Evolutionary conservation across 2,329 filamentous ascomycete genomes (phyloP).

Genomic region (Exutisphaerella laricina): DNA sequence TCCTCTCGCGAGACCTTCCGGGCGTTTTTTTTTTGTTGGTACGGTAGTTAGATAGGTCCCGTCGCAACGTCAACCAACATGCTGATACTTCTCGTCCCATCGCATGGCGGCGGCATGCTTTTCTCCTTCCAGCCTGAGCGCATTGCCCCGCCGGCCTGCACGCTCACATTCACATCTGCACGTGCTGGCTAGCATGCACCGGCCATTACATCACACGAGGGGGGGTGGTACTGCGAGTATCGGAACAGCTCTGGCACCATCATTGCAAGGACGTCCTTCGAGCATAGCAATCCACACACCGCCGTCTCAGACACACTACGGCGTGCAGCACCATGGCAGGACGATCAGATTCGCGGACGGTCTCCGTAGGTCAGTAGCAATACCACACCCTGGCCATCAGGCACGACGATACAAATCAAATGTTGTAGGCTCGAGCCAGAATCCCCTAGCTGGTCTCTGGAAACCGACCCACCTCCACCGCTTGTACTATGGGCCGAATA

Average conservation of each 20-base stretch:
- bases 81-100: too few species aligned
- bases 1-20: too few species aligned
- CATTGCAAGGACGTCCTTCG: not conserved
- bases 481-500: slow-evolving; percentile 47
- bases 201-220: too few species aligned
- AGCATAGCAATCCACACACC: not conserved
- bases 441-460: slow-evolving; percentile 47
- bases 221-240: too few species aligned
- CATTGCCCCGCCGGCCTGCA: too few species aligned
- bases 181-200: too few species aligned
- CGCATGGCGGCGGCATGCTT: too few species aligned
- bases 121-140: too few species aligned
- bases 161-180: too few species aligned
- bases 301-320: not conserved
- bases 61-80: too few species aligned
- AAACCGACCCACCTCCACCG: slow-evolving; percentile 46
- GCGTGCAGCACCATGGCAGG: slow-evolving; percentile 10
- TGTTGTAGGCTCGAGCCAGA: slow-evolving; percentile 39
- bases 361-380: slow-evolving; percentile 20
- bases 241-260: not conserved
- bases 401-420: slow-evolving; percentile 32
- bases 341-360: slow-evolving; percentile 9
- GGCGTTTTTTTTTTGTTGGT: too few species aligned
- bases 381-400: not conserved
- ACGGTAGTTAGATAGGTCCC: too few species aligned